Conservation (phyloP, 495 filamentous ascomycete species). For the Chaetomium tenue region DNA sequence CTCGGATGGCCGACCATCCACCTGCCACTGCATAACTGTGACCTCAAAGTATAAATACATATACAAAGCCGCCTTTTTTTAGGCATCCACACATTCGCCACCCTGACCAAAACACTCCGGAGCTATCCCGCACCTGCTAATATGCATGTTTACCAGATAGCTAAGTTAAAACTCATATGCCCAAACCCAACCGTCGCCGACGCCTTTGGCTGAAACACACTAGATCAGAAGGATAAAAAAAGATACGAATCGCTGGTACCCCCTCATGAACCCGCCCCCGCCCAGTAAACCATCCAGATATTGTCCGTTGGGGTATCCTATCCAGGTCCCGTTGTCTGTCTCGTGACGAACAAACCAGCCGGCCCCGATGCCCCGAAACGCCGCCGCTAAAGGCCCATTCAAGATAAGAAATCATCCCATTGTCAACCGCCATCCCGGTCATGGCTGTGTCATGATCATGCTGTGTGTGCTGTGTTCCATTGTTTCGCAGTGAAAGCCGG, state of each 20-base stretch:
- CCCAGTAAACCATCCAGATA: slow-evolving; percentile 1
- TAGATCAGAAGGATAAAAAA: neutral
- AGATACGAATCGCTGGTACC: slow-evolving; percentile 2
- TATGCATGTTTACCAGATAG: slow-evolving; percentile 3
- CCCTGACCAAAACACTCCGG: neutral
- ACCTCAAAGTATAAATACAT: neutral
- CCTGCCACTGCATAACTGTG: neutral
- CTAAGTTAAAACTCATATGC: slow-evolving; percentile 12
- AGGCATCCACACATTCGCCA: neutral
- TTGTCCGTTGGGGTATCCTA: slow-evolving; percentile 7
- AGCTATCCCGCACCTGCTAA: neutral
- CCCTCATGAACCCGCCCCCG: neutral
- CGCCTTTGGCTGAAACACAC: neutral
- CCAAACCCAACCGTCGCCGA: neutral
- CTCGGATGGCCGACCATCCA: neutral
- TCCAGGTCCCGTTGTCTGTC: neutral
- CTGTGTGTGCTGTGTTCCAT: slow-evolving; percentile 2
- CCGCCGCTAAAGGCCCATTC: slow-evolving; percentile 5
- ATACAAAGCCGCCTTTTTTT: neutral
- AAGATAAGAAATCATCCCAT: neutral
- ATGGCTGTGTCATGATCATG: slow-evolving; percentile 10
- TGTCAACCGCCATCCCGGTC: slow-evolving; percentile 7
- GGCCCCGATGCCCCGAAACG: slow-evolving; percentile 9
- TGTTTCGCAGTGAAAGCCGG: neutral
- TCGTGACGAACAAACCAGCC: neutral